Percentiles rank a stretch among this genome's conserved stretches.
Evolutionary conservation across 352 stramenopile species (phyloP).

Genomic region (Elongisporangium undulatum): DNA sequence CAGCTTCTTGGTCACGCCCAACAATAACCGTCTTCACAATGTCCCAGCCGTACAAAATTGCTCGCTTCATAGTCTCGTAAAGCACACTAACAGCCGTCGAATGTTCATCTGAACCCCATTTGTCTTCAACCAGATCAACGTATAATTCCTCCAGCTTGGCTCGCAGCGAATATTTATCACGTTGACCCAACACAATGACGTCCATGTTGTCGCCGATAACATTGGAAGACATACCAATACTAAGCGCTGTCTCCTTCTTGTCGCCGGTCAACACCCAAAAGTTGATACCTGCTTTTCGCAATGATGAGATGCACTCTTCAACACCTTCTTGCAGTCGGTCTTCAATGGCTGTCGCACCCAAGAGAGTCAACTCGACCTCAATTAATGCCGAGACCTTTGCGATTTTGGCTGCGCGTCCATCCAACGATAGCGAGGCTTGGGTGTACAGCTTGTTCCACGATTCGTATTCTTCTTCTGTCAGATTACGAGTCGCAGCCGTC

Average conservation of each 20-base stretch:
- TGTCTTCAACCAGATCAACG: constrained; percentile 84
- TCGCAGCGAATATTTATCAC: constrained; percentile 72
- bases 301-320: constrained; percentile 88
- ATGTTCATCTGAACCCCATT: constrained; percentile 82
- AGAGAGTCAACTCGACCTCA: constrained; percentile 81
- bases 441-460: constrained; percentile 67
- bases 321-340: constrained; percentile 92
- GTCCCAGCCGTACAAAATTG: constrained; percentile 61
- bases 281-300: constrained; percentile 93
- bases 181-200: constrained; percentile 80
- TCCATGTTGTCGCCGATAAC: constrained; percentile 90
- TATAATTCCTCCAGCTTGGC: constrained; percentile 82
- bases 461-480: constrained; percentile 73
- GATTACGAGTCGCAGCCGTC: constrained; percentile 61
- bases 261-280: constrained; percentile 95
- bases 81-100: constrained; percentile 73
- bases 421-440: constrained; percentile 74
- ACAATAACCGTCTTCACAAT: constrained; percentile 63
- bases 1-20: constrained; percentile 64
- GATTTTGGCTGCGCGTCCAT: constrained; percentile 67
- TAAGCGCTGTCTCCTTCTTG: constrained; percentile 87
- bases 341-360: constrained; percentile 92
- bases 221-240: constrained; percentile 87
- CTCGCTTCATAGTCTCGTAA: constrained; percentile 71
- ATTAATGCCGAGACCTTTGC: constrained; percentile 74